These are phyloP conservation scores for Delonix regia DNA, from an alignment of 306 rosid genomes.

Conservation along the genomic window DNA sequence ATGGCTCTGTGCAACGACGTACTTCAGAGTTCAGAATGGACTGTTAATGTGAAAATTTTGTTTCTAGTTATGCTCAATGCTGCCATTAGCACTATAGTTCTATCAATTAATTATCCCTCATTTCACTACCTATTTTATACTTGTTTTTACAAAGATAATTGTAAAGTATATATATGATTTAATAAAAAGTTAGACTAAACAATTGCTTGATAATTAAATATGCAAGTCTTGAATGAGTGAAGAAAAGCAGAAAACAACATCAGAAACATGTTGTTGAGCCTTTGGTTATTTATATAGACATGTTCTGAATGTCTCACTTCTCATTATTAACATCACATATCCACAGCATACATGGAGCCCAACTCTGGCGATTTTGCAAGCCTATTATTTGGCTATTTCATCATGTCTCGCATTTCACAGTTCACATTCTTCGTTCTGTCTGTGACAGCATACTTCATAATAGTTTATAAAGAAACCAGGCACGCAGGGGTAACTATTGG, in stretches of 20 bases:
- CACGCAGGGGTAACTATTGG: neutral
- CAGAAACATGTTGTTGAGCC: neutral
- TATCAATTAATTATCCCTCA: neutral
- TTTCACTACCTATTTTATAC: neutral
- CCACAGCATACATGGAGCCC: neutral
- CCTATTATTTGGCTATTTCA: no score
- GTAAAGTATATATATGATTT: neutral
- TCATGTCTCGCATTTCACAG: neutral
- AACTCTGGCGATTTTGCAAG: neutral
- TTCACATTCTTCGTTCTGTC: neutral
- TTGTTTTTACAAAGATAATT: neutral
- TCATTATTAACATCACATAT: neutral
- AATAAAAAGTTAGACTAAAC: neutral
- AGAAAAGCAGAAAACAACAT: neutral
- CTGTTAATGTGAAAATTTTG: neutral
- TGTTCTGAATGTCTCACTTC: neutral
- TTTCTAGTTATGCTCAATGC: slow-evolving; percentile 14
- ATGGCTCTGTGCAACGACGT: slow-evolving; percentile 18
- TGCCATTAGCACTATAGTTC: neutral
- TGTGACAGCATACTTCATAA: neutral
- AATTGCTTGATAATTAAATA: neutral
- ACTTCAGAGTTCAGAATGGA: slow-evolving; percentile 13
- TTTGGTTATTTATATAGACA: neutral
- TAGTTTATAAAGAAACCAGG: neutral
- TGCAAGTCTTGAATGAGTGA: neutral